Evolutionary conservation across 192 early-diverging fungal species (phyloP).

Genomic region (Ramicandelaber brevisporus): DNA sequence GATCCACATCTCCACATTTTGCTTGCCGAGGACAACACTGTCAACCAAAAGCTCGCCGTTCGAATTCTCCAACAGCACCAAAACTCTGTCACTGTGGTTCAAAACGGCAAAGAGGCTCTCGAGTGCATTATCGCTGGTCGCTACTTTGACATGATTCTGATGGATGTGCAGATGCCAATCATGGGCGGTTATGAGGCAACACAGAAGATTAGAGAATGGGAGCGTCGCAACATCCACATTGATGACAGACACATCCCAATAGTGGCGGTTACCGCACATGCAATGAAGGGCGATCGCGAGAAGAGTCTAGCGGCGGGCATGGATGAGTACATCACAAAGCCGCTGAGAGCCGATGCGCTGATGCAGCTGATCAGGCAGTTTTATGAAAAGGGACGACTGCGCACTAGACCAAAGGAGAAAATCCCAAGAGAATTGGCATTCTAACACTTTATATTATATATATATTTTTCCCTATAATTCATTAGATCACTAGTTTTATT

Average conservation of each 20-base stretch:
- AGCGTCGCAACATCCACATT: constrained; percentile 19
- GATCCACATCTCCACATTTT: constrained; percentile 41
- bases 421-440: neutral
- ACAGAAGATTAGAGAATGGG: constrained; percentile 42
- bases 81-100: constrained; percentile 46
- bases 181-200: constrained; percentile 80
- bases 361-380: constrained; percentile 14
- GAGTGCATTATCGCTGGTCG: constrained; percentile 29
- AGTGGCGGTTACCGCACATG: constrained; percentile 65
- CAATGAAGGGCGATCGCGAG: constrained; percentile 77
- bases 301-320: constrained; percentile 60
- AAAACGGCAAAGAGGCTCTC: constrained; percentile 56
- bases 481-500: too few species aligned
- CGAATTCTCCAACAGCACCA: constrained; percentile 49
- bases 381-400: constrained; percentile 4
- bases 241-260: constrained; percentile 41
- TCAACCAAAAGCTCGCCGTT: constrained; percentile 63
- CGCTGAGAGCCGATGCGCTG: constrained; percentile 17
- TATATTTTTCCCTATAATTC: constrained; percentile 1
- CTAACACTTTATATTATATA: neutral
- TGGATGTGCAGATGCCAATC: constrained; percentile 80
- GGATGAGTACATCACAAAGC: constrained; percentile 56
- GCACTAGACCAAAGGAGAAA: too few species aligned
- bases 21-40: constrained; percentile 63
- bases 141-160: constrained; percentile 33